phyloP scores from a whole-genome alignment of 2,329 filamentous ascomycete species.

The Paraconiothyrium brasiliense region DNA sequence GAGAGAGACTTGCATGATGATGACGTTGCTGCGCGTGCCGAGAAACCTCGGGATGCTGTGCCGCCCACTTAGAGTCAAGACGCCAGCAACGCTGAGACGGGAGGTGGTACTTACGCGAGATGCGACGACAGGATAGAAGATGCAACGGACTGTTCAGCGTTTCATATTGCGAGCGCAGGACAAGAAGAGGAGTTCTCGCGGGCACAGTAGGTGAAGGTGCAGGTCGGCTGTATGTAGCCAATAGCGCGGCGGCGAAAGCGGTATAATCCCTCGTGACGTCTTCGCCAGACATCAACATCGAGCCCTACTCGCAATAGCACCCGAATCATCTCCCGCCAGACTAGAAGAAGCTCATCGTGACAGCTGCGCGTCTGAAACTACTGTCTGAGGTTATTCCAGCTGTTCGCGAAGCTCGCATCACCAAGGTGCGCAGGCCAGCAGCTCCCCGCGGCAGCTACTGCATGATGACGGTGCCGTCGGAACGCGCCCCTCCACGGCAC shows the following conservation, averaged over 20 bases:
- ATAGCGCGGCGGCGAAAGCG: slow-evolving; percentile 1
- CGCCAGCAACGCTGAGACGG: not conserved
- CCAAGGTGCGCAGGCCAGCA: not conserved
- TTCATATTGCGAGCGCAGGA: not conserved
- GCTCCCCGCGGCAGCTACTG: slow-evolving; percentile 7
- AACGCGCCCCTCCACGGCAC: not conserved
- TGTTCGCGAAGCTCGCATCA: not conserved
- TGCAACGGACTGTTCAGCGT: not conserved
- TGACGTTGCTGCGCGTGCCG: not conserved
- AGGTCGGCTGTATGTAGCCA: slow-evolving; percentile 1
- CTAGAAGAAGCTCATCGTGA: not conserved
- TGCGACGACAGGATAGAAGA: not conserved
- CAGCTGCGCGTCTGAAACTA: not conserved
- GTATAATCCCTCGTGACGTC: slow-evolving; percentile 4
- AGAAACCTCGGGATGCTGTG: not conserved
- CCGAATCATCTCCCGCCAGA: not conserved
- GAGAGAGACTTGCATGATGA: not conserved
- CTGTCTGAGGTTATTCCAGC: not conserved
- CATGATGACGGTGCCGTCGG: not conserved
- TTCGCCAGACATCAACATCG: not conserved
- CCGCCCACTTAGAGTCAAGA: not conserved
- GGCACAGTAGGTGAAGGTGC: too few relatives aligned
- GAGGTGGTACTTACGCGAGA: not conserved
- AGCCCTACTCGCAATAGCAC: not conserved
- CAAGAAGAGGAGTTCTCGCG: not conserved